phyloP scores from a whole-genome alignment of 192 early-diverging fungal genomes.

The Entomortierella beljakovae region DNA sequence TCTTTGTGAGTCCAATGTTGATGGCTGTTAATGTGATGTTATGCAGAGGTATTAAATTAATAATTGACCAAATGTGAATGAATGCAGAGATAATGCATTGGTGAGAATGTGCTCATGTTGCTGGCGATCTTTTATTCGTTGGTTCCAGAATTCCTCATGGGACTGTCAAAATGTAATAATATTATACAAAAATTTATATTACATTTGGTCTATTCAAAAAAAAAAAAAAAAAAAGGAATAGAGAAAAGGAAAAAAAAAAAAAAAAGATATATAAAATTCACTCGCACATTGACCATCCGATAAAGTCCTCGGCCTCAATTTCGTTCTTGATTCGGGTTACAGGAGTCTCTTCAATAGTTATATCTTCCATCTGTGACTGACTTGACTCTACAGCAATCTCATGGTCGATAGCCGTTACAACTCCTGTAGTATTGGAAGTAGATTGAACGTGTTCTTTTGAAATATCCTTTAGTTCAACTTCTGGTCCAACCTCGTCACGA shows the following conservation, averaged over 20 bases:
- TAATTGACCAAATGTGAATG: no score
- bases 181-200: no score
- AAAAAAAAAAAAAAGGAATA: background rate
- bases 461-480: background rate
- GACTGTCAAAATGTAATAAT: no score
- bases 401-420: background rate
- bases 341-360: background rate
- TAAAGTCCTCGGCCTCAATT: slow-evolving; percentile 24
- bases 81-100: no score
- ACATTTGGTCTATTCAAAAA: no score
- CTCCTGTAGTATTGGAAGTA: background rate
- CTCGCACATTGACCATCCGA: slow-evolving; percentile 30
- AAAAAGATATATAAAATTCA: background rate
- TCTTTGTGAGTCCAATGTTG: background rate
- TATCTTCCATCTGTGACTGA: slow-evolving; percentile 9
- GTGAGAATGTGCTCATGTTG: no score
- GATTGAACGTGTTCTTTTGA: slow-evolving; percentile 1
- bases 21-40: no score
- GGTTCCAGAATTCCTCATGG: no score
- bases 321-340: slow-evolving; percentile 2
- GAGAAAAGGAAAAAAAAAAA: background rate
- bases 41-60: no score
- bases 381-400: background rate
- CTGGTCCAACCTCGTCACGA: background rate
- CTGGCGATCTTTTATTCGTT: no score